Evolutionary conservation across 2,329 filamentous ascomycete species (phyloP).

Genomic region (Tolypocladium paradoxum): DNA sequence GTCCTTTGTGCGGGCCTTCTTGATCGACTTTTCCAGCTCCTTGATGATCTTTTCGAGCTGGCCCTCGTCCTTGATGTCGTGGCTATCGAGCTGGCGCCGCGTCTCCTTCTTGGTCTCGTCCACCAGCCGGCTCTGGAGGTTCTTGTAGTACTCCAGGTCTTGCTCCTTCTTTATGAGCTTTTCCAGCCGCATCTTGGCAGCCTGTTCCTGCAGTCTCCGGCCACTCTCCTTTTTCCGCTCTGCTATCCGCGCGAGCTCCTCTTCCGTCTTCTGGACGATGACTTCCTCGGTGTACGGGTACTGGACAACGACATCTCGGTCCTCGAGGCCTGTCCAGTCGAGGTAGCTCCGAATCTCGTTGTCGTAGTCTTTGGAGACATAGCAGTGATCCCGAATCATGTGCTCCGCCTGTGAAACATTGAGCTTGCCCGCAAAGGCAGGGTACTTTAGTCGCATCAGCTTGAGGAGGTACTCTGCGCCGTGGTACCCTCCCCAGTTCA

Average conservation of each 20-base stretch:
- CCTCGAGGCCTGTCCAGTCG: slow-evolving; percentile 86
- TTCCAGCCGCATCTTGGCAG: slow-evolving; percentile 92
- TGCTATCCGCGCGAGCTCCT: slow-evolving; percentile 80
- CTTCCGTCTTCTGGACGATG: slow-evolving; percentile 82
- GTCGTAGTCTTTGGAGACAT: slow-evolving; percentile 77
- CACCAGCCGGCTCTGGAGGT: slow-evolving; percentile 61
- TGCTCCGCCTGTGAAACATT: slow-evolving; percentile 79
- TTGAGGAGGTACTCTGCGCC: slow-evolving; percentile 85
- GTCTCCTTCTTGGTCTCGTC: slow-evolving; percentile 85
- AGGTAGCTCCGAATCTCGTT: slow-evolving; percentile 65
- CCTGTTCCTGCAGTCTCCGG: slow-evolving; percentile 83
- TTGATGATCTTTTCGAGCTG: slow-evolving; percentile 76
- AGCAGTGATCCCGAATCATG: slow-evolving; percentile 80
- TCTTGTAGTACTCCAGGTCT: slow-evolving; percentile 87
- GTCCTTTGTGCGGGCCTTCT: slow-evolving; percentile 85
- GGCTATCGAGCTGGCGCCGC: slow-evolving; percentile 72
- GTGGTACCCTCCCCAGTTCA: slow-evolving; percentile 94
- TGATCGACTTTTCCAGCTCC: slow-evolving; percentile 83
- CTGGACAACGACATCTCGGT: slow-evolving; percentile 80
- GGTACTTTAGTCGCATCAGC: slow-evolving; percentile 84
- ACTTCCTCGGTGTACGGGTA: slow-evolving; percentile 91
- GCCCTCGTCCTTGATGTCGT: slow-evolving; percentile 84
- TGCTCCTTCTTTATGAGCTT: slow-evolving; percentile 93
- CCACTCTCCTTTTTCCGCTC: slow-evolving; percentile 95
- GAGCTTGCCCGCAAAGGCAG: slow-evolving; percentile 75